A percentile compares a stretch with the other conserved stretches of the same genome.
These are phyloP conservation scores for Umbilicus rupestris DNA, from an alignment of 164 flowering plant species.

Conservation along the genomic window DNA sequence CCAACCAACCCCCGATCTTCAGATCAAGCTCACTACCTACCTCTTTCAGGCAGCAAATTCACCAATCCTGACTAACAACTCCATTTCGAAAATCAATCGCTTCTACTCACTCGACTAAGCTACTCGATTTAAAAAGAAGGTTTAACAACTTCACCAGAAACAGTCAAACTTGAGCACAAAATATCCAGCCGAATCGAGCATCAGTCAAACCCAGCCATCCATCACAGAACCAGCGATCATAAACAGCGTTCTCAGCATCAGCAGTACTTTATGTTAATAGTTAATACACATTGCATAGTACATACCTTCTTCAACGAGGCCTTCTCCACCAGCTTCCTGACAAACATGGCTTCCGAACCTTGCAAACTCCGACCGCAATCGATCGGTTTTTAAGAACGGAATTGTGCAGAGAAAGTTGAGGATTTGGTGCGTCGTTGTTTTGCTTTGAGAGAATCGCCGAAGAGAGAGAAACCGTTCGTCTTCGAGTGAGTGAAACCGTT, in stretches of 20 bases:
- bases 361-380: background rate
- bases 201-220: background rate
- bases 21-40: too few species aligned
- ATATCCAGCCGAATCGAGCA: background rate
- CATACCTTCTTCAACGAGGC: slow-evolving; percentile 46
- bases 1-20: too few species aligned
- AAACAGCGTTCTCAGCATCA: background rate
- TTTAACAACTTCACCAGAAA: too few species aligned
- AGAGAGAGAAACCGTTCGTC: background rate
- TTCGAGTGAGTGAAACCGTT: slow-evolving; percentile 19
- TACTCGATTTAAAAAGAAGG: background rate
- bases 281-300: background rate
- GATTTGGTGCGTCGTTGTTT: background rate
- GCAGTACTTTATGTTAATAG: too few species aligned
- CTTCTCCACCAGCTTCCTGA: slow-evolving; percentile 70
- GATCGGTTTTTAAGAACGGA: background rate
- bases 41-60: too few species aligned
- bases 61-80: too few species aligned
- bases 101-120: background rate
- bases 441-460: slow-evolving; percentile 27
- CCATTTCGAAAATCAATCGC: too few species aligned
- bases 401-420: background rate
- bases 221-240: background rate
- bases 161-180: too few species aligned
- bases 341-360: slow-evolving; percentile 34